Evolutionary conservation across 495 filamentous ascomycete species (phyloP), one percentile per base, ranked within the genome.

Genomic region (Astrothelium macrocarpum): DNA sequence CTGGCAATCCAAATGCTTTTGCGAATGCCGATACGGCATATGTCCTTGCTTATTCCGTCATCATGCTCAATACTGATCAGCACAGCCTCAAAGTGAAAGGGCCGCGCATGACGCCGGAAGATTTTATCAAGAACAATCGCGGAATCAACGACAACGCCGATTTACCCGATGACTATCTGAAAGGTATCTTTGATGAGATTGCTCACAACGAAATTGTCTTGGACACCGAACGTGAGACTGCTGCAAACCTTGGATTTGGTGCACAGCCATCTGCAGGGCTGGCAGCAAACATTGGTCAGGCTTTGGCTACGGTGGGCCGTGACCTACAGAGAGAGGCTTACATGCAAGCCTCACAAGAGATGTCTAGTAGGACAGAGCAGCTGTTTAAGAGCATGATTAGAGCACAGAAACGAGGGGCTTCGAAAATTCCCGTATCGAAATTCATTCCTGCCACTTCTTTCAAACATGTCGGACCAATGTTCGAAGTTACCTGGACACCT

Each of bases 401-500:
- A 62, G 88, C 89, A 36, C 93, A 99, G 71, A 83, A 88, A 39
- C 87, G 84, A 70, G 89, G 86, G 59, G 82, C 88, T 1, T 78
- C 88, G 4, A 88, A 85, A 64, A 79, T 85, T 18, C 82, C 82
- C 5, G 79, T 85, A 31, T 82, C 83, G 1, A 90, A 84, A 67
- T 99, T 91, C 73, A 94, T 97, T 65, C 87, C 90, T 14, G 94
- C 95, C 1, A 90, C 90, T 0, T 96, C 91, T 0, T 92, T 89
- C 72, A 92, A 88, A 66, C 94, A 99, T 75, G 88, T 95, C 59
- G 94, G 94, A 0, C 91, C 94, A 2, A 99, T 99, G 93, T 99
- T 99, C 68, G 92, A 97, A 67, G 92, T 96, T 18, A 95, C 90
- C 0, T 99, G 94, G 94, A 99, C 97, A 93, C 94, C 93, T 23